Base-by-base conservation (phyloP, 768 basidiomycete species). In the Termitomyces sp. region DNA sequence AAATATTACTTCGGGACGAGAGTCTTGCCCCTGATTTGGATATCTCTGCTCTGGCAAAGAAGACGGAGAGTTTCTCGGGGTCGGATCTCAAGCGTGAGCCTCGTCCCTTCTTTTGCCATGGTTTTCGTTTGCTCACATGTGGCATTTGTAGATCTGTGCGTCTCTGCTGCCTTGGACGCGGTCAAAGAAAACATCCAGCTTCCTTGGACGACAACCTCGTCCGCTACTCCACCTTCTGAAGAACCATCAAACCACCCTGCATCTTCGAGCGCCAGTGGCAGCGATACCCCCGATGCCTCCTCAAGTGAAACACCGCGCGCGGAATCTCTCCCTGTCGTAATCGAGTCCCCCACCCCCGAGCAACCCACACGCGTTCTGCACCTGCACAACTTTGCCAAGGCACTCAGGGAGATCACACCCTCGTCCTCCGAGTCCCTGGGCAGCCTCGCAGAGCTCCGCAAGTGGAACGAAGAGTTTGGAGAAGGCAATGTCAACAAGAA, bases 391-490 rank as follows among this genome's bases (percentile, higher is more conserved):
- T 97, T 98, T 68, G 77, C 77, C 23, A 87, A 90, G 67, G 95
- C 95, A 0, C 77, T 97, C 59, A 86, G 83, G 64, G 94, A 98
- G 72, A 95, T 96, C 63, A 88, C 89, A 2, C 92, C 95, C 13
- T 95, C 93, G 0, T 88, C 87, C 5, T 94, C 93, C 3, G 95
- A 96, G 72, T 78, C 83, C 13, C 74, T 91, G 3, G 90, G 89
- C 50, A 89, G 82, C 51, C 82, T 93, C 36, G 75, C 85, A 1
- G 89, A 89, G 58, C 75, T 94, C 47, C 82, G 88, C 47, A 89
- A 88, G 74, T 95, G 93, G 93, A 95, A 96, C 61, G 90, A 95
- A 50, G 91, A 95, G 69, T 95, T 94, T 71, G 95, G 95, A 28
- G 94, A 96, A 70, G 93, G 93, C 5, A 75, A 82, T 18, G 82